Evolutionary conservation across 2,329 filamentous ascomycete species (phyloP).

Genomic region (Daldinia sp.): DNA sequence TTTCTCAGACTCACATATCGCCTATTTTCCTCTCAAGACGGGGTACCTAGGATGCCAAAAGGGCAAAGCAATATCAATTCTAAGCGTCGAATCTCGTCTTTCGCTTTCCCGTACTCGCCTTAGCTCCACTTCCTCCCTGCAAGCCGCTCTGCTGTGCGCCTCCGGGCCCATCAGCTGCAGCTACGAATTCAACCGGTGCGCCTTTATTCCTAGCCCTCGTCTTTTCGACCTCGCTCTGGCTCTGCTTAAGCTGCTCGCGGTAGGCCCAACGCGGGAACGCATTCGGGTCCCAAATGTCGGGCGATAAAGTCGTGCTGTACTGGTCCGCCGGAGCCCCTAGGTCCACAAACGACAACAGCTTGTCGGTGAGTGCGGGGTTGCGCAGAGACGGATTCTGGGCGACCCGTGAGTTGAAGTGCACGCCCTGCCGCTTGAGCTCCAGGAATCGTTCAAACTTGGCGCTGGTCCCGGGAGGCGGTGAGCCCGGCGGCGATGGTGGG

Average conservation of each 20-base stretch:
- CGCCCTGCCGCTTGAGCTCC: conserved; percentile 76
- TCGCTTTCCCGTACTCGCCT: conserved; percentile 41
- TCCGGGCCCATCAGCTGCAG: conserved; percentile 36
- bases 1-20: neutral
- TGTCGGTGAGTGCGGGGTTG: conserved; percentile 77
- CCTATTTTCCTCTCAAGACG: neutral
- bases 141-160: conserved; percentile 31
- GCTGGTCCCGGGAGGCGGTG: conserved; percentile 61
- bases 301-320: conserved; percentile 69
- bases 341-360: conserved; percentile 73
- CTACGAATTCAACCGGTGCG: conserved; percentile 60
- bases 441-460: conserved; percentile 79
- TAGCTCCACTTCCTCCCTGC: conserved; percentile 10
- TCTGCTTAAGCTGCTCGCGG: conserved; percentile 58
- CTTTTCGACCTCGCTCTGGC: conserved; percentile 56
- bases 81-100: conserved; percentile 49
- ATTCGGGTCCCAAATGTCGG: conserved; percentile 65
- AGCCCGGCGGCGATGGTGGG: conserved; percentile 74
- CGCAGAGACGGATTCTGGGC: conserved; percentile 71
- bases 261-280: conserved; percentile 65
- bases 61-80: conserved; percentile 9
- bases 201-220: conserved; percentile 56
- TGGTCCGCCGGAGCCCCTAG: conserved; percentile 62
- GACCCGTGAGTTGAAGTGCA: conserved; percentile 81
- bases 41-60: neutral